These are phyloP conservation scores for Candida silvatica DNA, from an alignment of 805 yeast species.

Conservation along the genomic window DNA sequence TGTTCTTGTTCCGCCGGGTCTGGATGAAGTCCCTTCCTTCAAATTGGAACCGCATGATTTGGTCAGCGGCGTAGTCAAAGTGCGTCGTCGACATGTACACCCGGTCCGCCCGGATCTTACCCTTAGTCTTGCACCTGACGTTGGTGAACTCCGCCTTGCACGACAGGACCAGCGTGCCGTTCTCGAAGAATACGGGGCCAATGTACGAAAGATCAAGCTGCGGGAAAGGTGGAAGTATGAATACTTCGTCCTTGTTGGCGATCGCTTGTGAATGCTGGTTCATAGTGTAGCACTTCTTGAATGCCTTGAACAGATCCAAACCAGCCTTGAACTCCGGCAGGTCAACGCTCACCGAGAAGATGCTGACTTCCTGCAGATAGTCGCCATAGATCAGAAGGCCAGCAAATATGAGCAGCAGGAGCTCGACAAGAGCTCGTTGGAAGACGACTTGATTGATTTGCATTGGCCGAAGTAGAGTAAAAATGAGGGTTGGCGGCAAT, in stretches of 20 bases:
- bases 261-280: background rate
- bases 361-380: constrained; percentile 19
- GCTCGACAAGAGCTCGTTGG: constrained; percentile 11
- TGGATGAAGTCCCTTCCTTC: constrained; percentile 1
- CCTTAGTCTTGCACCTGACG: constrained; percentile 18
- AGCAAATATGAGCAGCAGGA: constrained; percentile 16
- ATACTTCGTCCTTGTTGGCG: background rate
- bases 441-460: constrained; percentile 13
- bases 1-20: constrained; percentile 1
- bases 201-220: constrained; percentile 15
- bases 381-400: constrained; percentile 18
- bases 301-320: constrained; percentile 15
- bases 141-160: constrained; percentile 18
- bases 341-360: constrained; percentile 18
- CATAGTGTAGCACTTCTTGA: constrained; percentile 5
- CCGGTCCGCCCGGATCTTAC: constrained; percentile 17
- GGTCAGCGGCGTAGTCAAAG: constrained; percentile 15
- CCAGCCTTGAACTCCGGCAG: constrained; percentile 14
- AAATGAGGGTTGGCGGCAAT: background rate
- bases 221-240: constrained; percentile 18
- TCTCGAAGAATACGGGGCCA: constrained; percentile 23
- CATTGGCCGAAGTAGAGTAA: constrained; percentile 4
- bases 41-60: constrained; percentile 10
- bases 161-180: constrained; percentile 16
- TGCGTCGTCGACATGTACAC: constrained; percentile 17